Percentiles rank a stretch among this genome's conserved stretches.
Evolutionary conservation across 2,329 filamentous ascomycete genomes (phyloP).

Genomic region (Thyridium curvatum): DNA sequence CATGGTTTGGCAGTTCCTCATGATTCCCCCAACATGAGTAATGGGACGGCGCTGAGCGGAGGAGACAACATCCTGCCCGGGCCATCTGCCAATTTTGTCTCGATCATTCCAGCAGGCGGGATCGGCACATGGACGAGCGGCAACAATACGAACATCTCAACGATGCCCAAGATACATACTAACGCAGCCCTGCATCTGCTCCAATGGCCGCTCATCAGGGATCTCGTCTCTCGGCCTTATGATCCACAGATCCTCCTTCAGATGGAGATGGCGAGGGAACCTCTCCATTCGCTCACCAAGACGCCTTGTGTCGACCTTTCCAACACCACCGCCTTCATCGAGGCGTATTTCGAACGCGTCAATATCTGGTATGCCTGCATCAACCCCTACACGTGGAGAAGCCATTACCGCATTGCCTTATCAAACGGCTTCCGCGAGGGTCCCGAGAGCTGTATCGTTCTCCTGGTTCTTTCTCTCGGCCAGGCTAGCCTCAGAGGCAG

Average conservation of each 20-base stretch:
- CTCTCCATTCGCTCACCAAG: slow-evolving; percentile 61
- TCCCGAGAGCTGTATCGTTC: slow-evolving; percentile 74
- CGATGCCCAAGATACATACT: slow-evolving; percentile 80
- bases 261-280: slow-evolving; percentile 72
- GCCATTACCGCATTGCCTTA: slow-evolving; percentile 68
- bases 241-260: slow-evolving; percentile 78
- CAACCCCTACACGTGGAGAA: slow-evolving; percentile 74
- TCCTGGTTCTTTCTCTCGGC: slow-evolving; percentile 71
- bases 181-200: slow-evolving; percentile 73
- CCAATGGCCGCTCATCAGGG: slow-evolving; percentile 74
- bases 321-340: slow-evolving; percentile 68
- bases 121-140: slow-evolving; percentile 64
- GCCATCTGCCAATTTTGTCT: slow-evolving; percentile 39
- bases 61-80: slow-evolving; percentile 46
- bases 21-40: slow-evolving; percentile 59
- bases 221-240: slow-evolving; percentile 70
- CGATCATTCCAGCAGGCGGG: slow-evolving; percentile 55
- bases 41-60: slow-evolving; percentile 53
- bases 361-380: slow-evolving; percentile 85
- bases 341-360: slow-evolving; percentile 74
- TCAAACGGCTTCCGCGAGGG: slow-evolving; percentile 73
- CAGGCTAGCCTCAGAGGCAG: slow-evolving; percentile 70
- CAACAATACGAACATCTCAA: slow-evolving; percentile 62
- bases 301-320: slow-evolving; percentile 64
- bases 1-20: slow-evolving; percentile 47